Evolutionary conservation across 371 early-diverging fungal genomes (phyloP).

Genomic region (Thermomucor indicae-seudaticae): DNA sequence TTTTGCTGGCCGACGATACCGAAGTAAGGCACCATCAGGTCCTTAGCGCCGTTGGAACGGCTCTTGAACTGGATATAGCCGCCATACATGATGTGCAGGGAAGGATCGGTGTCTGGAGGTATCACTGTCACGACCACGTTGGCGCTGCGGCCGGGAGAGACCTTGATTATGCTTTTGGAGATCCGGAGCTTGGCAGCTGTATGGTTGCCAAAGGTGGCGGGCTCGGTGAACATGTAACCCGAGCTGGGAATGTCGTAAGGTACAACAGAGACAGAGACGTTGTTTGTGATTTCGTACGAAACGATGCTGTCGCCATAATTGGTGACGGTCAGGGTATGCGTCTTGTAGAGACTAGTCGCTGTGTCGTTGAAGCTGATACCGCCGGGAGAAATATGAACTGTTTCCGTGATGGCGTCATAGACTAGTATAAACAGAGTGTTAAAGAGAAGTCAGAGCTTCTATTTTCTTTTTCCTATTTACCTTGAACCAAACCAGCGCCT

Average conservation of each 20-base stretch:
- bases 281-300: slow-evolving; percentile 43
- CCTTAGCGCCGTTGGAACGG: background rate
- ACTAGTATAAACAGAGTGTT: slow-evolving; percentile 11
- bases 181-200: slow-evolving; percentile 25
- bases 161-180: slow-evolving; percentile 19
- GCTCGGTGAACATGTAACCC: slow-evolving; percentile 10
- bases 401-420: slow-evolving; percentile 47
- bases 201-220: slow-evolving; percentile 3
- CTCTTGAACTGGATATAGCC: slow-evolving; percentile 25
- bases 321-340: slow-evolving; percentile 42
- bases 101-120: slow-evolving; percentile 28
- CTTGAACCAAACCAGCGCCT: slow-evolving; percentile 72
- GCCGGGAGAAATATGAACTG: slow-evolving; percentile 54
- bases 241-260: slow-evolving; percentile 21
- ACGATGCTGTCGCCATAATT: slow-evolving; percentile 50
- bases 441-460: background rate
- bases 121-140: slow-evolving; percentile 32
- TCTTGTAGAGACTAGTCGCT: slow-evolving; percentile 22
- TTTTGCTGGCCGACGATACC: slow-evolving; percentile 45
- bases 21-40: slow-evolving; percentile 43
- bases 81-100: slow-evolving; percentile 26
- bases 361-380: slow-evolving; percentile 63
- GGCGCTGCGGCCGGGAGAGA: slow-evolving; percentile 30
- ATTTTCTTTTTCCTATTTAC: slow-evolving; percentile 6
- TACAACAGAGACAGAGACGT: slow-evolving; percentile 31